These are phyloP conservation scores for Pochonia chlamydosporia DNA, from an alignment of 2,329 filamentous ascomycete genomes.

Conservation along the genomic window DNA sequence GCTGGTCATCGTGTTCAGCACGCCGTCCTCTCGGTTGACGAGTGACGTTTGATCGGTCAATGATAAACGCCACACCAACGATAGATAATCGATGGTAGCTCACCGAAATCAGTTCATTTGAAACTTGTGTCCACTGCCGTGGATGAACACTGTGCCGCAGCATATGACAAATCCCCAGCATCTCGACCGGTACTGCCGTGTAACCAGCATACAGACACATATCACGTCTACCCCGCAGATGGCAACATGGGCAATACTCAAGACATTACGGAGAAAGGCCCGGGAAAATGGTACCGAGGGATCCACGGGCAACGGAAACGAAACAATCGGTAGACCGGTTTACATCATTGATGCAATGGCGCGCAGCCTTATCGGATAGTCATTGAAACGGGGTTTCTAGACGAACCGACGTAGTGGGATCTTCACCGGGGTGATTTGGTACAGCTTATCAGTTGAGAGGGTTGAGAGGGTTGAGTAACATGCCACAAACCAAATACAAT, in stretches of 20 bases:
- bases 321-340: neutral
- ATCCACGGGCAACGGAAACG: neutral
- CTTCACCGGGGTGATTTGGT: too few relatives aligned
- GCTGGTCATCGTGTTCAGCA: too few relatives aligned
- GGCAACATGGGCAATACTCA: neutral
- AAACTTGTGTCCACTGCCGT: neutral
- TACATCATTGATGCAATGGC: too few relatives aligned
- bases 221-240: neutral
- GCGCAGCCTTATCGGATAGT: too few relatives aligned
- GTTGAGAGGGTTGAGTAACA: neutral
- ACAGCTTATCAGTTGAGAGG: too few relatives aligned
- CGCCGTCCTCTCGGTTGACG: too few relatives aligned
- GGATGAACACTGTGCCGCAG: neutral
- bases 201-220: neutral
- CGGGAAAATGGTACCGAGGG: neutral
- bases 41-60: too few relatives aligned
- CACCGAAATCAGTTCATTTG: neutral
- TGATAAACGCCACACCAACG: too few relatives aligned
- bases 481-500: neutral
- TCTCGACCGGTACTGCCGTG: neutral
- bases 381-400: too few relatives aligned
- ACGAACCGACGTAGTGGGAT: too few relatives aligned
- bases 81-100: too few relatives aligned
- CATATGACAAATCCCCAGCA: neutral
- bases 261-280: neutral